phyloP scores from a whole-genome alignment of 1,284 basidiomycete species.

The Trichosporon inkin region DNA sequence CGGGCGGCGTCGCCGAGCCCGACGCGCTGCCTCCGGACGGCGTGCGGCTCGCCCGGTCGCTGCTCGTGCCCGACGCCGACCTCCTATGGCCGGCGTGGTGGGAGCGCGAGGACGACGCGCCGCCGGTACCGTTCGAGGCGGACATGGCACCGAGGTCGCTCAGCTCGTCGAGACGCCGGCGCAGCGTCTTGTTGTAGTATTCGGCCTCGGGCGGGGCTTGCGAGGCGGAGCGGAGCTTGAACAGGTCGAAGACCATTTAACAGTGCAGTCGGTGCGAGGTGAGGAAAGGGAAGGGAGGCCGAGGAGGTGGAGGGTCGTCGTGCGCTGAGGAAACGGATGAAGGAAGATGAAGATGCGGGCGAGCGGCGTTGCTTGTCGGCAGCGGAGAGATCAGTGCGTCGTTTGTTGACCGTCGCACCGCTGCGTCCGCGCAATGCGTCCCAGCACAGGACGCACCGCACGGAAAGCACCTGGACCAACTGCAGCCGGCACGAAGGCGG shows the following conservation, averaged over 20 bases:
- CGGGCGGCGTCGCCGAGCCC: neutral
- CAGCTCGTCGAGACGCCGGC: conserved; percentile 13
- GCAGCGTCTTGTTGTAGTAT: conserved; percentile 17
- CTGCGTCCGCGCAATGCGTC: no score
- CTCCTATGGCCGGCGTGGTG: conserved; percentile 12
- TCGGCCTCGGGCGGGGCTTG: conserved; percentile 7
- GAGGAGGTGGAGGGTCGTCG: neutral
- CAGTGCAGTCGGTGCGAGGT: neutral
- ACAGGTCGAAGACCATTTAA: conserved; percentile 13
- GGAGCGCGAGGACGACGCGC: neutral
- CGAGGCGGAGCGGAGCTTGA: conserved; percentile 7
- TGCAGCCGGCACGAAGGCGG: no score
- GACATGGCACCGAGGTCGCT: neutral
- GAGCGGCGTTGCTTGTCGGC: no score
- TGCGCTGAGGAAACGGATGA: no score
- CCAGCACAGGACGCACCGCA: no score
- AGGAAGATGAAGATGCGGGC: no score
- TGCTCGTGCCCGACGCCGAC: neutral
- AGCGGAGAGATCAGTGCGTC: no score
- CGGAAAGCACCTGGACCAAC: no score
- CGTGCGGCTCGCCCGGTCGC: neutral
- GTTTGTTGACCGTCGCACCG: no score
- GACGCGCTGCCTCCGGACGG: neutral
- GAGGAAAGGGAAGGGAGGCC: neutral
- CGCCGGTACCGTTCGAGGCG: no score